phyloP scores from a whole-genome alignment of 179 eudicot genomes.

The Sideroxylon spinosum region DNA sequence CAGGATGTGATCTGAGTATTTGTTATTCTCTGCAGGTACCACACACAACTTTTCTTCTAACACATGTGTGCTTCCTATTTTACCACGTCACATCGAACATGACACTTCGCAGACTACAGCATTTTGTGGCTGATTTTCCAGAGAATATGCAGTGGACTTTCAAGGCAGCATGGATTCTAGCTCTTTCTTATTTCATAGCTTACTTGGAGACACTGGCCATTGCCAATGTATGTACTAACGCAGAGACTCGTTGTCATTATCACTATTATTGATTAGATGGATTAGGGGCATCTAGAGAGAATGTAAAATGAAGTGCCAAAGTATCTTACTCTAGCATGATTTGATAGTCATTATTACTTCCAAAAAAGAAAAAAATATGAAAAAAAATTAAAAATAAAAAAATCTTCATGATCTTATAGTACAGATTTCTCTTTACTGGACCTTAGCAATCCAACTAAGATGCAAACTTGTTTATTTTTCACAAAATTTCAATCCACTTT shows the following conservation, averaged over 20 bases:
- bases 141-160: conserved; percentile 61
- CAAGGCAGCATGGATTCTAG: conserved; percentile 85
- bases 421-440: not conserved
- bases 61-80: conserved; percentile 88
- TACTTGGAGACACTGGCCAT: conserved; percentile 90
- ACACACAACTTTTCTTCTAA: conserved; percentile 83
- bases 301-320: not conserved
- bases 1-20: conserved; percentile 1
- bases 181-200: conserved; percentile 89
- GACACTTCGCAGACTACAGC: conserved; percentile 84
- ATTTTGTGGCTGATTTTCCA: conserved; percentile 64
- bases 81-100: conserved; percentile 88
- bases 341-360: not conserved
- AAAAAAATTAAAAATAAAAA: not conserved
- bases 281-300: conserved; percentile 3
- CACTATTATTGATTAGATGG: not conserved
- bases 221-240: conserved; percentile 60
- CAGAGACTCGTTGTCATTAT: not conserved
- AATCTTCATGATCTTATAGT: not conserved
- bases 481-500: not conserved
- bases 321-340: not conserved
- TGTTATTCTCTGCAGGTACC: conserved; percentile 62
- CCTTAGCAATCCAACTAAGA: not conserved
- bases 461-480: not conserved
- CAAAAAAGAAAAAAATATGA: not conserved